Percentiles rank a stretch among this genome's conserved stretches.
Conservation (phyloP, 2,329 filamentous ascomycete genomes). For the Botrytis pseudocinerea region DNA sequence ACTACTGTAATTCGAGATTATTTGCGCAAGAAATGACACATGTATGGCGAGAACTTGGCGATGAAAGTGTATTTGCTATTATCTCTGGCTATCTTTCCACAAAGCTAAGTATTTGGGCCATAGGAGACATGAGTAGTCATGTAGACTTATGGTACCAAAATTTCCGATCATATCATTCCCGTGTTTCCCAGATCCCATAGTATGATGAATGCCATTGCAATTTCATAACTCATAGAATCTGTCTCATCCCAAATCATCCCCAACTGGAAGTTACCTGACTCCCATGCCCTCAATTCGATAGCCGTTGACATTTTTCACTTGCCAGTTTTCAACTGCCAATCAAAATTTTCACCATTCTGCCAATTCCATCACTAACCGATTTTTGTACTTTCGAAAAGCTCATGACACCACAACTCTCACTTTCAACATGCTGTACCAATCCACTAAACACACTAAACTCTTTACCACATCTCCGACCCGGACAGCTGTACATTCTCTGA, state of each 20-base stretch:
- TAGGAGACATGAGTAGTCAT: not conserved
- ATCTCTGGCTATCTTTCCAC: not conserved
- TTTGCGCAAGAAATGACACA: not conserved
- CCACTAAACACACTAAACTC: constrained; percentile 34
- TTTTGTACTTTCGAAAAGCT: constrained; percentile 31
- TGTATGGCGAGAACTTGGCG: not conserved
- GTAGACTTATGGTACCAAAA: not conserved
- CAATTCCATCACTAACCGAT: constrained; percentile 27
- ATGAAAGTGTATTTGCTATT: not conserved
- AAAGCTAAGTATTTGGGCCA: too few species aligned
- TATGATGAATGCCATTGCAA: not conserved
- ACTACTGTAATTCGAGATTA: not conserved
- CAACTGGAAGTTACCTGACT: too few species aligned
- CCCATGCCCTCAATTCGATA: not conserved
- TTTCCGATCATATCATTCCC: not conserved
- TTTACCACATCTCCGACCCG: constrained; percentile 25
- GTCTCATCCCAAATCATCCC: not conserved
- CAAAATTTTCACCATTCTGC: constrained; percentile 42
- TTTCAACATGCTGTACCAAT: constrained; percentile 36
- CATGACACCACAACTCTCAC: constrained; percentile 37
- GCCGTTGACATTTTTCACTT: not conserved
- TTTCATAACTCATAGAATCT: not conserved
- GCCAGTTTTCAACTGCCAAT: not conserved
- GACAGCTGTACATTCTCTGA: constrained; percentile 43
- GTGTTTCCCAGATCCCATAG: not conserved